These are phyloP conservation scores for Ceratocystis harringtonii DNA, from an alignment of 2,329 filamentous ascomycete species.

Conservation along the genomic window DNA sequence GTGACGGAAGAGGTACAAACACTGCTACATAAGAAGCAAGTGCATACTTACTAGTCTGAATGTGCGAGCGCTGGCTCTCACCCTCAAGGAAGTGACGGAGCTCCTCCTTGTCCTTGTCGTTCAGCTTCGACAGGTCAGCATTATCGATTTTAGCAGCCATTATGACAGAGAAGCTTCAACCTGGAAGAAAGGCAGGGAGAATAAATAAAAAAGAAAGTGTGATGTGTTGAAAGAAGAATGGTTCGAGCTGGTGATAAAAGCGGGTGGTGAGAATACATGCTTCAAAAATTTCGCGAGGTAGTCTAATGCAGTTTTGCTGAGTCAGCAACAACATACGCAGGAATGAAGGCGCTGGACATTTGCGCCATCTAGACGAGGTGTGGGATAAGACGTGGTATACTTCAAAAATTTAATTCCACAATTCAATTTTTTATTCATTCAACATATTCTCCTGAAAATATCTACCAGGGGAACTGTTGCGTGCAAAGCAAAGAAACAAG, in stretches of 20 bases:
- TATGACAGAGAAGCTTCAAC: conserved; percentile 14
- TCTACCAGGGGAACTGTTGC: neutral
- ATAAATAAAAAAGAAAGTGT: neutral
- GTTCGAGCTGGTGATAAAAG: neutral
- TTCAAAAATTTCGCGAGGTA: conserved; percentile 4
- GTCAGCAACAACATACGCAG: neutral
- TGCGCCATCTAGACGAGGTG: neutral
- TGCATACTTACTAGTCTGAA: conserved; percentile 41
- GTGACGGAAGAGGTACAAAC: too few species aligned
- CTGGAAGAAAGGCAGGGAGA: neutral
- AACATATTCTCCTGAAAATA: neutral
- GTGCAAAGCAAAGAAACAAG: neutral
- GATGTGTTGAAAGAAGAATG: neutral
- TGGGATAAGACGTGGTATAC: neutral
- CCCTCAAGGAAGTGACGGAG: conserved; percentile 73
- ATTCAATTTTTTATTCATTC: neutral
- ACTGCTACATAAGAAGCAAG: neutral
- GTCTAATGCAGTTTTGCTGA: neutral
- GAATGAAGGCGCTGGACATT: neutral
- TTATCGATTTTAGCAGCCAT: conserved; percentile 30
- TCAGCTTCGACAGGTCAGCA: conserved; percentile 59
- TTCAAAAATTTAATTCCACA: neutral
- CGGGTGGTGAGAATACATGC: neutral
- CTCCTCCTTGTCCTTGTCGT: conserved; percentile 70
- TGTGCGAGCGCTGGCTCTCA: conserved; percentile 69